Evolutionary conservation across 2,329 filamentous ascomycete species (phyloP).

Genomic region (Neopestalotiopsis rosae): DNA sequence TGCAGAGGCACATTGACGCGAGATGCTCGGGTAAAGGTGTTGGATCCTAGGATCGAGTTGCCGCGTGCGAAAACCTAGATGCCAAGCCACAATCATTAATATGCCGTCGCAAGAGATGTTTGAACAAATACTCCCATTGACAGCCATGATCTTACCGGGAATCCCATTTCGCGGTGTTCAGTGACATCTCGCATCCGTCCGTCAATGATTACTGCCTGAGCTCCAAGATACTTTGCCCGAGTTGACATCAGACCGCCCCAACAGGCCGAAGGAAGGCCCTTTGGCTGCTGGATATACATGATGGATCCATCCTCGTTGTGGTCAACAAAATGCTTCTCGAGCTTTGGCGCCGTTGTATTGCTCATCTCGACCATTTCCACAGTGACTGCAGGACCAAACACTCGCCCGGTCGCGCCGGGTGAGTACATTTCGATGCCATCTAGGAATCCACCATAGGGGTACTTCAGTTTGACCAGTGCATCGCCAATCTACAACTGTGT

Average conservation of each 20-base stretch:
- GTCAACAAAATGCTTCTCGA: conserved; percentile 35
- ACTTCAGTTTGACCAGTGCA: conserved; percentile 35
- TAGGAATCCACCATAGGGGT: conserved; percentile 32
- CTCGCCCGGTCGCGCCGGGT: conserved; percentile 19
- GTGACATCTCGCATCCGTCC: conserved; percentile 34
- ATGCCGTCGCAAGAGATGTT: background rate
- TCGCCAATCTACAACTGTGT: conserved; percentile 25
- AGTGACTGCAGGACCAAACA: conserved; percentile 33
- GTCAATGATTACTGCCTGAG: conserved; percentile 33
- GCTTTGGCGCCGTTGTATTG: conserved; percentile 30
- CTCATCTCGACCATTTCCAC: conserved; percentile 36
- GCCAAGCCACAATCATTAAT: background rate
- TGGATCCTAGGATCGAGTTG: conserved; percentile 35
- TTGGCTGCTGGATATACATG: conserved; percentile 38
- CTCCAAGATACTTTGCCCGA: conserved; percentile 32
- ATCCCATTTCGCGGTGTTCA: conserved; percentile 32
- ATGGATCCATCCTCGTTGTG: conserved; percentile 29
- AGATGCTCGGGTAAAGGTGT: conserved; percentile 35
- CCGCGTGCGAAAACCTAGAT: conserved; percentile 33
- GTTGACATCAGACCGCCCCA: conserved; percentile 39
- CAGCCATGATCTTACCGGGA: conserved; percentile 17
- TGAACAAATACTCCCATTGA: background rate
- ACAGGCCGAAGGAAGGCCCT: conserved; percentile 31
- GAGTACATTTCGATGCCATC: conserved; percentile 32
- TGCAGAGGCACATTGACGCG: conserved; percentile 33